phyloP scores from a whole-genome alignment of 805 yeast species.

The Candida fluviatilis region DNA sequence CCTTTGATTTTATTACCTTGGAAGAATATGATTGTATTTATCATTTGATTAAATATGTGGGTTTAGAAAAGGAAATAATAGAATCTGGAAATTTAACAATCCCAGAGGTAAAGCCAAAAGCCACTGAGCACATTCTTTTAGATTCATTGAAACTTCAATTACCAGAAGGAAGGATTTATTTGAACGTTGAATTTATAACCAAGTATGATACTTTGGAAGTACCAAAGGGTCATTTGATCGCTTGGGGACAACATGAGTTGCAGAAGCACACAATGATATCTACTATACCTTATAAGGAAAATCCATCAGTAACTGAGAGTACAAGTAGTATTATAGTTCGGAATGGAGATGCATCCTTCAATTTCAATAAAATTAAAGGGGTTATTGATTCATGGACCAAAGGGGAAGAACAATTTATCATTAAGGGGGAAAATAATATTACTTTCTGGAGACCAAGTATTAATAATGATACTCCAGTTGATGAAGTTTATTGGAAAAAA shows the following conservation, averaged over 20 bases:
- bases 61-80: constrained; percentile 6
- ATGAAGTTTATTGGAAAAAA: constrained; percentile 20
- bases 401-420: constrained; percentile 3
- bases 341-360: background rate
- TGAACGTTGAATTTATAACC: constrained; percentile 9
- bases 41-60: constrained; percentile 6
- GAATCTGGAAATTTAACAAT: constrained; percentile 6
- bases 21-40: constrained; percentile 8
- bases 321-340: background rate
- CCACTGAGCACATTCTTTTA: constrained; percentile 3
- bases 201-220: constrained; percentile 6
- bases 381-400: constrained; percentile 8
- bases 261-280: background rate
- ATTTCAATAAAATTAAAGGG: constrained; percentile 11
- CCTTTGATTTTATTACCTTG: constrained; percentile 15
- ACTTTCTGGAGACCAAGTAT: constrained; percentile 28
- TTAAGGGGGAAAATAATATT: constrained; percentile 6
- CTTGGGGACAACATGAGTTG: constrained; percentile 19
- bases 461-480: constrained; percentile 20
- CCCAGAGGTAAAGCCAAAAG: constrained; percentile 6
- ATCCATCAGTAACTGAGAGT: background rate
- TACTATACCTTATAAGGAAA: background rate
- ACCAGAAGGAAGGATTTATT: constrained; percentile 1
- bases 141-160: constrained; percentile 4
- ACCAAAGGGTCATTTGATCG: constrained; percentile 15